Percentiles rank a stretch among this genome's conserved stretches.
Evolutionary conservation across 192 early-diverging fungal species (phyloP).

Genomic region (Diversispora eburnea): DNA sequence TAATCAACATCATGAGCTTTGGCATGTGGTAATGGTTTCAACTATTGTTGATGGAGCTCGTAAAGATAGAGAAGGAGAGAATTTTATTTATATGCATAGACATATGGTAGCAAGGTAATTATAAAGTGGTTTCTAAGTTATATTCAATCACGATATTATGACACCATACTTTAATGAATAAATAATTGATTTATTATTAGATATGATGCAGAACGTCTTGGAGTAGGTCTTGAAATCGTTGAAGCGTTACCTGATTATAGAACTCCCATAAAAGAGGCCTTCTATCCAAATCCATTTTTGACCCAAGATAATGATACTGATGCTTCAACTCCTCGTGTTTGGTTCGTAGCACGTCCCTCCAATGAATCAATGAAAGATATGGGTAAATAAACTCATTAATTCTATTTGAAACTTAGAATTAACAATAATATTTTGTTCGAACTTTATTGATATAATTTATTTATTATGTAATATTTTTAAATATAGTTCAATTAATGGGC

Average conservation of each 20-base stretch:
- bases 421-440: background rate
- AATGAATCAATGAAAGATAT: background rate
- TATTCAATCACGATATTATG: too few species aligned
- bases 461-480: background rate
- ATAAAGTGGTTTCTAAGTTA: background rate
- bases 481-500: background rate
- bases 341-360: background rate
- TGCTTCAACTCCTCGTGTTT: too few species aligned
- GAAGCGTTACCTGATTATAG: background rate
- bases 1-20: constrained; percentile 11
- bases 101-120: constrained; percentile 6
- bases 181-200: background rate
- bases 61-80: constrained; percentile 13
- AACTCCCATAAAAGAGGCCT: constrained; percentile 1
- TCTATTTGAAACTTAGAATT: background rate
- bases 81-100: constrained; percentile 18
- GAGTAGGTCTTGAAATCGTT: background rate
- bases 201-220: constrained; percentile 12
- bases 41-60: background rate
- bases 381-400: background rate
- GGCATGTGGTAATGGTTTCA: background rate
- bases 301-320: background rate
- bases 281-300: constrained; percentile 1
- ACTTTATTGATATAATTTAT: background rate
- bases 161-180: background rate